Base-by-base conservation (phyloP, 2,329 filamentous ascomycete genomes). In the Fusarium abutilonis region DNA sequence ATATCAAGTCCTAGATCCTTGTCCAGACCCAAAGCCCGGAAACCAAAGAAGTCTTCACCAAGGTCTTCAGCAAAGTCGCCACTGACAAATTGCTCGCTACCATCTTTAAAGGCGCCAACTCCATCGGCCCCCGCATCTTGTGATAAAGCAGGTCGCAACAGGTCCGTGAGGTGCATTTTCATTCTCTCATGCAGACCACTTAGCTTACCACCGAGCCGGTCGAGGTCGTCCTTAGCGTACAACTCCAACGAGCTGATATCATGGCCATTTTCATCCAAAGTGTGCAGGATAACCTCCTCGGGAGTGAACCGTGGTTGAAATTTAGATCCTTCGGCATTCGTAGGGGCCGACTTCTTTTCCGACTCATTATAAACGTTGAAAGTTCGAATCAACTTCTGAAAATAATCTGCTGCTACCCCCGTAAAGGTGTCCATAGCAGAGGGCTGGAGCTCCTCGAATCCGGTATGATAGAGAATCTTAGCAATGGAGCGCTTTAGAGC, bases 51-150 rank as follows among this genome's bases (percentile, higher is more conserved):
- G 78, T 99, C 95, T 80, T 99, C 95, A 60, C 93, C 94, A 11
- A 99, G 90, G 69, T 99, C 95, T 74, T 97, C 95, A 1, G 95
- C 95, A 74, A 99, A 99, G 76, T 99, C 95, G 60, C 95, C 95
- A 41, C 91, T 92, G 43, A 97, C 89, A 69, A 98, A 99, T 73
- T 98, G 95, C 64, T 99, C 95, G 75, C 93, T 97, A 64, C 93
- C 94, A 70, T 99, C 95, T 62, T 96, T 92, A 82, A 99, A 99
- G 7, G 93, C 91, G 53, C 90, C 91, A 5, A 89, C 93, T 32
- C 93, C 95, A 72, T 98, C 95, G 29, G 86, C 85, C 32, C 90
- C 90, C 40, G 85, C 87, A 70, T 96, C 91, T 36, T 74, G 70
- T 45, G 87, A 85, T 48, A 99, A 84, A 26, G 94, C 95, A 43